Evolutionary conservation across 1,139 yeast genomes (phyloP), one percentile per base, ranked within the genome.

Genomic region (Hemisphaericaspora subhashii): DNA sequence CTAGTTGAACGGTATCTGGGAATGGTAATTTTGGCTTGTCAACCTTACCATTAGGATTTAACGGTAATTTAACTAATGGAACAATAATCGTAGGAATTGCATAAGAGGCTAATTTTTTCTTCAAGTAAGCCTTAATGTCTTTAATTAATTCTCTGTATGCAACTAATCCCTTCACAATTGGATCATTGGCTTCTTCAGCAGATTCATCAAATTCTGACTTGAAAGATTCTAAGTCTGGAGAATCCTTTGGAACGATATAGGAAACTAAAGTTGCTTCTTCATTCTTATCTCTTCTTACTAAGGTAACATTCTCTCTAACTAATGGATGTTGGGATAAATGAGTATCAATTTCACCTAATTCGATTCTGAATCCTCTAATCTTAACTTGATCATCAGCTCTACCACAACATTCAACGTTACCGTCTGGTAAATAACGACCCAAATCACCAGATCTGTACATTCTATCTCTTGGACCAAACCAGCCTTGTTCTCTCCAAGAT

Each of bases 371-470:
- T 2, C 99, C 99, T 68, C 98, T 82, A 48, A 94, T 92, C 65
- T 94, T 94, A 46, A 94, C 97, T 65, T 94, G 99, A 60, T 92
- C 98, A 66, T 94, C 99, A 22, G 98, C 98, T 62, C 99, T 81
- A 42, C 99, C 99, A 61, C 95, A 85, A 63, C 98, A 92, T 69
- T 92, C 99, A 49, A 94, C 92, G 64, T 92, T 87, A 43, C 98
- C 98, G 55, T 89, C 96, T 5, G 98, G 97, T 43, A 90, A 70
- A 60, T 92, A 94, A 52, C 98, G 81, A 37, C 99, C 99, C 52
- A 92, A 73, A 64, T 94, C 99, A 52, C 98, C 99, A 29, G 98
- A 90, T 66, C 98, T 79, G 69, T 92, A 92, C 46, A 94, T 69
- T 57, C 99, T 78, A 62, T 92, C 99, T 57, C 98, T 79, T 52